Evolutionary conservation across 1,284 basidiomycete genomes (phyloP).

Genomic region (Tilletia horrida): DNA sequence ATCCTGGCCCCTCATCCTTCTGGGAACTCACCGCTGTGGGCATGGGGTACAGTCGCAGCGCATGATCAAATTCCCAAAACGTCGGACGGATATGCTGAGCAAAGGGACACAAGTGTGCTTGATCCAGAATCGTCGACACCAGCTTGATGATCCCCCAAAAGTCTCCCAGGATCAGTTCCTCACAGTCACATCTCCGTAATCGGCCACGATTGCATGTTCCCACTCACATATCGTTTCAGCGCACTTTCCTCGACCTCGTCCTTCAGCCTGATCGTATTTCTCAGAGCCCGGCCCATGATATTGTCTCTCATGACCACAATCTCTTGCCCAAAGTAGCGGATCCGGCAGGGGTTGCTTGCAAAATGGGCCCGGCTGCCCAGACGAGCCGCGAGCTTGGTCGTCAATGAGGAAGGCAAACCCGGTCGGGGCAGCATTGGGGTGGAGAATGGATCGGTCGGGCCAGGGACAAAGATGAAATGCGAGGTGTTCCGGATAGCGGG

Average conservation of each 20-base stretch:
- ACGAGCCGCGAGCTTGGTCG: constrained; percentile 56
- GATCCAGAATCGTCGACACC: constrained; percentile 54
- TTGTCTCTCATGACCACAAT: constrained; percentile 92
- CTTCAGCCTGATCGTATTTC: constrained; percentile 62
- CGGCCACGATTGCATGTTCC: background rate
- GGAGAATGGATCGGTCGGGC: constrained; percentile 75
- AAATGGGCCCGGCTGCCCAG: constrained; percentile 58
- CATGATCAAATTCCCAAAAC: constrained; percentile 85
- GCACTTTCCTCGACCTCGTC: constrained; percentile 36
- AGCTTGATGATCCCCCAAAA: constrained; percentile 24
- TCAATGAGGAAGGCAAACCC: constrained; percentile 62
- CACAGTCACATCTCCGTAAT: background rate
- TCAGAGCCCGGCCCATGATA: constrained; percentile 85
- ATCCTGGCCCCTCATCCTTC: background rate
- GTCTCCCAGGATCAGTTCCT: background rate
- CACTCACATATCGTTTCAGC: constrained; percentile 45
- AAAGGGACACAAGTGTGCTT: constrained; percentile 72
- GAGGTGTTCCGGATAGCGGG: constrained; percentile 71
- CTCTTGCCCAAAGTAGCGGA: constrained; percentile 94
- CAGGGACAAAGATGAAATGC: constrained; percentile 90
- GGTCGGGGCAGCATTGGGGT: constrained; percentile 70
- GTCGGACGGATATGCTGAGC: constrained; percentile 74
- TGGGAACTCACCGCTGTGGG: constrained; percentile 72
- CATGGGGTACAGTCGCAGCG: constrained; percentile 87
- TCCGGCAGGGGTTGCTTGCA: constrained; percentile 85